Conservation (phyloP, 176 grass and related monocot species). For the Calamus simplicifolius region DNA sequence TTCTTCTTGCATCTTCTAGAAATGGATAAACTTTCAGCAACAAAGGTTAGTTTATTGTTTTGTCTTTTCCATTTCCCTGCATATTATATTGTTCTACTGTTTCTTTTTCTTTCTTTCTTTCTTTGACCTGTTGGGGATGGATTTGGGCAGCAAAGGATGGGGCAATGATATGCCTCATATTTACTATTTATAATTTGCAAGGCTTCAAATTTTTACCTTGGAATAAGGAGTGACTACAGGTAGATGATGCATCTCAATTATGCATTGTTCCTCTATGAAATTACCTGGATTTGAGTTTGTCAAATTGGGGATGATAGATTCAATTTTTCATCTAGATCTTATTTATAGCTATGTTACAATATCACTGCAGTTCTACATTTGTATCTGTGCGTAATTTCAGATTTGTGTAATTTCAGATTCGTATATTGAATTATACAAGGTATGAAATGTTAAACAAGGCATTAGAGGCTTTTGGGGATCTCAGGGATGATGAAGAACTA, state of each 20-base stretch:
- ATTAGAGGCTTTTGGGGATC: constrained; percentile 72
- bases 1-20: constrained; percentile 58
- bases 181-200: no score
- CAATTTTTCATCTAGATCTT: no score
- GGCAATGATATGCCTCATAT: no score
- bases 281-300: no score
- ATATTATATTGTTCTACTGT: neutral
- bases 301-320: no score
- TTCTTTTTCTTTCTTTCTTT: neutral
- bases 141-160: no score
- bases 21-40: constrained; percentile 58
- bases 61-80: neutral
- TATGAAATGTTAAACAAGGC: constrained; percentile 95
- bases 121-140: no score
- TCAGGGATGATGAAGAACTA: constrained; percentile 93
- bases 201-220: no score
- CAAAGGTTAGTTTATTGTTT: constrained; percentile 47
- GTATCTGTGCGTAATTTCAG: no score
- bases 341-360: neutral
- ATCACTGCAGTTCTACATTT: neutral
- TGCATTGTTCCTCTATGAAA: no score
- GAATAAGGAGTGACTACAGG: no score
- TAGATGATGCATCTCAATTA: no score
- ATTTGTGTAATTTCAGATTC: constrained; percentile 56
- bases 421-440: constrained; percentile 71